Base-by-base conservation (phyloP, 495 filamentous ascomycete species). In the Neohortaea acidophila region DNA sequence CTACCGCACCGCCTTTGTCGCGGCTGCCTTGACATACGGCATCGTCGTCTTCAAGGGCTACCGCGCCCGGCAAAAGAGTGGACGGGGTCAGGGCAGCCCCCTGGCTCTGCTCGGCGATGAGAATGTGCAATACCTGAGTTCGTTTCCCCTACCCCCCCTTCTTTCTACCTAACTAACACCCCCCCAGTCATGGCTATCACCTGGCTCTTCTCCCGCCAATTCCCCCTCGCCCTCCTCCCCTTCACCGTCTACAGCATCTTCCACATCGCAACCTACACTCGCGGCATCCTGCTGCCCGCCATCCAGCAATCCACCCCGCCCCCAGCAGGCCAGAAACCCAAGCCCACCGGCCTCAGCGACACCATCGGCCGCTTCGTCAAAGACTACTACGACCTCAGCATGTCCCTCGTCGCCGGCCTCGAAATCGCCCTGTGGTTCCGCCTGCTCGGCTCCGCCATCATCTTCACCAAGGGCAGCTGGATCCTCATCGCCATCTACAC, bases 1-100 rank as follows among this genome's bases (percentile, higher is more conserved):
- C 42, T 97, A 97, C 59, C 85, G 91, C 47, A 67, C 79, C 23
- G 80, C 85, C 27, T 97, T 96, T 58, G 38, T 94, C 39, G 73
- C 83, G 6, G 89, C 89, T 0, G 82, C 85, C 10, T 72, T 72
- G 20, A 96, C 89, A 2, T 97, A 97, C 61, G 89, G 91, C 46
- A 94, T 97, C 43, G 89, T 97, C 14, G 91, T 96, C n/a, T 96
- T 92, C 70, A 97, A 97, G 71, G 84, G 83, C 36, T 86, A 81
- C 63, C 75, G 86, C 40, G 81, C 89, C 43, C 75, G 82, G 40
- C 68, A 64, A 53, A 62, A 64, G 44, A 61, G 62, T 29, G 62
- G 70, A 27, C 69, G 72, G 45, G 34, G 25, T 7, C 66, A 63
- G 45, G 72, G 75, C 45, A 56, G 58, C 20, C 40, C 43, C 28